A percentile compares a stretch with the other conserved stretches of the same genome.
These are phyloP conservation scores for Clonostachys byssicola DNA, from an alignment of 2,329 filamentous ascomycete species.

Conservation along the genomic window DNA sequence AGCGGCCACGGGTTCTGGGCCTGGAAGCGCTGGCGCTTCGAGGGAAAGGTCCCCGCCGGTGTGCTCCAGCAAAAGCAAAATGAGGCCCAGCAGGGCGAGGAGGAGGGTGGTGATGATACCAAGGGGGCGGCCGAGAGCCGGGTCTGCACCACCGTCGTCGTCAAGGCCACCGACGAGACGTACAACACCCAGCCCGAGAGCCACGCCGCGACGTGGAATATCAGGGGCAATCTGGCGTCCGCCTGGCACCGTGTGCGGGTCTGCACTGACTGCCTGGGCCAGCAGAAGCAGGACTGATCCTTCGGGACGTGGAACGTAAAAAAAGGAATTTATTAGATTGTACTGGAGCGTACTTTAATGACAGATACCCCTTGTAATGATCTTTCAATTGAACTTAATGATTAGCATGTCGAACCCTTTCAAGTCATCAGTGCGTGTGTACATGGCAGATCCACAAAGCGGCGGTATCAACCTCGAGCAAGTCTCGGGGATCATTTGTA, in stretches of 20 bases:
- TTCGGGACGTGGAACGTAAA: not conserved
- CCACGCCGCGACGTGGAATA: conserved; percentile 57
- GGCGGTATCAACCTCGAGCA: too few species aligned
- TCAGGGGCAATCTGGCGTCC: conserved; percentile 61
- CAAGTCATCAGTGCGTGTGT: too few species aligned
- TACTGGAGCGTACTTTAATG: too few species aligned
- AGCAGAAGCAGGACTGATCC: not conserved
- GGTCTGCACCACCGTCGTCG: conserved; percentile 46
- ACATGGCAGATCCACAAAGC: too few species aligned
- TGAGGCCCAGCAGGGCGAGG: conserved; percentile 1
- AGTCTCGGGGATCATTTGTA: too few species aligned
- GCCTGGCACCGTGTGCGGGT: conserved; percentile 58
- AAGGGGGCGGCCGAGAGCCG: conserved; percentile 9
- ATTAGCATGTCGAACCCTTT: too few species aligned
- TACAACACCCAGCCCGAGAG: conserved; percentile 65
- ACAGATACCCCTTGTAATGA: too few species aligned
- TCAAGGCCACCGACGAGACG: conserved; percentile 62
- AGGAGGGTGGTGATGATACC: conserved; percentile 11
- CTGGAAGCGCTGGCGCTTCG: conserved; percentile 61
- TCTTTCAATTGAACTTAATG: too few species aligned
- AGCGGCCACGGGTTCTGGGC: conserved; percentile 51
- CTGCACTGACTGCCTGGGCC: conserved; percentile 21
- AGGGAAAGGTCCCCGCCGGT: conserved; percentile 34
- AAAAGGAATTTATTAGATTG: not conserved
- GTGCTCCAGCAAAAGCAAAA: conserved; percentile 10